phyloP scores from a whole-genome alignment of 2,329 filamentous ascomycete genomes.

The Phoma sp. region DNA sequence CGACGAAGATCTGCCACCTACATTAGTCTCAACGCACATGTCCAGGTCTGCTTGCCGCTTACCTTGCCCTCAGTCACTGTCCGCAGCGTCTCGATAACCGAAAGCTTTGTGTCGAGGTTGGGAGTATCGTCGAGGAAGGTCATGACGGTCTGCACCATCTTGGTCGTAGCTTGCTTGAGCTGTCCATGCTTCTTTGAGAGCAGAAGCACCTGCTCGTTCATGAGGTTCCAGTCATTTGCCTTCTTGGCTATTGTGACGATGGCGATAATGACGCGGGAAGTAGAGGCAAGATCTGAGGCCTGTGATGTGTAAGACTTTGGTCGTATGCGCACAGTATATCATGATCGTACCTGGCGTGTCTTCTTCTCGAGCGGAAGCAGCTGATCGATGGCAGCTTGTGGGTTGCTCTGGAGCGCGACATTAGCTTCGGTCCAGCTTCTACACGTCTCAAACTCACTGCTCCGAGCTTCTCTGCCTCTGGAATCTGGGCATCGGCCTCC shows the following conservation, averaged over 20 bases:
- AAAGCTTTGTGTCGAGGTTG: conserved; percentile 84
- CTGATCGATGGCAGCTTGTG: conserved; percentile 91
- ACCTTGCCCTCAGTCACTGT: conserved; percentile 98
- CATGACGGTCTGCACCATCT: conserved; percentile 99
- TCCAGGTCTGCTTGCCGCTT: conserved; percentile 24
- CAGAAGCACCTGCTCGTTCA: conserved; percentile 95
- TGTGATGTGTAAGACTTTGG: conserved; percentile 51
- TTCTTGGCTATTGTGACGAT: conserved; percentile 96
- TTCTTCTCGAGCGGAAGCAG: conserved; percentile 92
- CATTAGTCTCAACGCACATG: conserved; percentile 25
- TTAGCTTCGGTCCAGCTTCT: conserved; percentile 27
- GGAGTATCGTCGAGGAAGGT: conserved; percentile 87
- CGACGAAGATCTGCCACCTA: conserved; percentile 83
- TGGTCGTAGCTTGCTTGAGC: conserved; percentile 97
- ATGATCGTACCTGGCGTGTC: conserved; percentile 78
- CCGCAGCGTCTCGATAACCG: conserved; percentile 91
- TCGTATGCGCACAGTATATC: conserved; percentile 6
- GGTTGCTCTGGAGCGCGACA: conserved; percentile 65
- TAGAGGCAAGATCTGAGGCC: conserved; percentile 95
- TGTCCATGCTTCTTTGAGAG: conserved; percentile 99
- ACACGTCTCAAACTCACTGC: conserved; percentile 64
- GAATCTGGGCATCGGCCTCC: conserved; percentile 90
- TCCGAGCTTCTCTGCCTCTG: conserved; percentile 88
- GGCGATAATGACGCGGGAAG: conserved; percentile 83
- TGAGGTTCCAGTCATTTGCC: conserved; percentile 87